Base-by-base conservation (phyloP, 345 rosid genomes). In the Populus alba region DNA sequence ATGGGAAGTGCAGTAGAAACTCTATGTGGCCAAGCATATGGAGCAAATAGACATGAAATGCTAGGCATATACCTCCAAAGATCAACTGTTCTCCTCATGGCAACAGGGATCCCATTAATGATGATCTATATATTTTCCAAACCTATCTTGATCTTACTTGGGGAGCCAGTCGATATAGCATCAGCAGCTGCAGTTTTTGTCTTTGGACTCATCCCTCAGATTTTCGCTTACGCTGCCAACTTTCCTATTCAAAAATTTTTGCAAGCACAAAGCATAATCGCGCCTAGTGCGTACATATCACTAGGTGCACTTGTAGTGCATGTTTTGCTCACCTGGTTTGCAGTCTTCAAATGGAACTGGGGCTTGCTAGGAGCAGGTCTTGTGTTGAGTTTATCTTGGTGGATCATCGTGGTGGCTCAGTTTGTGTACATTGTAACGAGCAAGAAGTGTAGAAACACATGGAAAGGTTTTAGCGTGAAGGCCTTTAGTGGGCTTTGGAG, bases 1-100 rank as follows among this genome's bases (percentile, higher is more conserved):
- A 79, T 79, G 95, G 97, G 97, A 81, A 93, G 97, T 76, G 95
- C 97, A 0, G 94, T 90, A 22, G 95, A 91, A 70, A 93, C 97
- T 3, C 63, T 91, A 55, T 91, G 97, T 62, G 95, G 97, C 18
- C 97, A 93, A 89, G 94, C 94, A 0, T 91, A 87, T 23, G 95
- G 97, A 20, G 95, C 97, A 29, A 87, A 86, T 20, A 89, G 87
- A 70, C 85, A 82, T 66, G 90, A 86, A 6, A 86, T 90, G 92
- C 85, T 93, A 6, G 97, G 97, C 2, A 61, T 90, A 29, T 93
- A 93, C 78, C 85, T 93, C 27, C 97, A 93, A 49, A 83, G 92
- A 78, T 89, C 96, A 27, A 84, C 91, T 8, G 38, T 91, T 35
- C 89, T 91, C 33, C 85, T 93, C 0, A 68, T 75, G 37, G 82